phyloP scores from a whole-genome alignment of 805 yeast genomes.

The Brettanomyces anomalus region DNA sequence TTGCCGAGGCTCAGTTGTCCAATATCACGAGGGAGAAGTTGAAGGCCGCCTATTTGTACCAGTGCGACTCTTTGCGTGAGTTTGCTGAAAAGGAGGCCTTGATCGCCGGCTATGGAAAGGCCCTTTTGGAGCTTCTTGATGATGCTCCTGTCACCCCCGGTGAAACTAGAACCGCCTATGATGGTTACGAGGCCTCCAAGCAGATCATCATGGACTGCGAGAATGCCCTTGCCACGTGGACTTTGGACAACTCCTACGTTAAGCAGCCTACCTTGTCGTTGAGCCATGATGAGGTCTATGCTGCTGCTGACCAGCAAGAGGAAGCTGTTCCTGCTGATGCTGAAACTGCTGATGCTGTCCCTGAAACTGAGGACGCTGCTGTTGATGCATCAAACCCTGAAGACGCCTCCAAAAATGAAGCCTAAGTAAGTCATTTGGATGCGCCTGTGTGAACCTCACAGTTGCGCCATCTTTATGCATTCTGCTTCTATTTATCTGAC shows the following conservation, averaged over 20 bases:
- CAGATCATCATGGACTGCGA: conserved; percentile 97
- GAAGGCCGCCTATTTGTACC: conserved; percentile 95
- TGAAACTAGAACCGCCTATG: conserved; percentile 97
- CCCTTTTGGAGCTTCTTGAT: conserved; percentile 87
- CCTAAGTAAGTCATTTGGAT: no score
- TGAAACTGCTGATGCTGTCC: conserved; percentile 6
- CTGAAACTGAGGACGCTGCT: neutral
- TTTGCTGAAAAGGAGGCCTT: conserved; percentile 92
- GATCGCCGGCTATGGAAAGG: conserved; percentile 98
- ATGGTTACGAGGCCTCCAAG: conserved; percentile 96
- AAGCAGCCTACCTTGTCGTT: conserved; percentile 71
- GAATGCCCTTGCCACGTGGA: conserved; percentile 93
- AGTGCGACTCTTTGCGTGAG: conserved; percentile 92
- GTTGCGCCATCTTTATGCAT: no score
- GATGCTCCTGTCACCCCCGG: conserved; percentile 98
- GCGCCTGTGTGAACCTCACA: no score
- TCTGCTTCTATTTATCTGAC: no score
- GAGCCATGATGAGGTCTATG: conserved; percentile 40
- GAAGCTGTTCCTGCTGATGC: conserved; percentile 29
- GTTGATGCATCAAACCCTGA: neutral
- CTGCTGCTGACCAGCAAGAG: conserved; percentile 22
- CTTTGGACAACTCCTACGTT: conserved; percentile 89
- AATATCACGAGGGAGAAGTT: conserved; percentile 97
- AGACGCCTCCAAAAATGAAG: neutral
- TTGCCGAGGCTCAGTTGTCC: conserved; percentile 97